Base-by-base conservation (phyloP, 805 yeast species). In the Hanseniaspora mollemarum region DNA sequence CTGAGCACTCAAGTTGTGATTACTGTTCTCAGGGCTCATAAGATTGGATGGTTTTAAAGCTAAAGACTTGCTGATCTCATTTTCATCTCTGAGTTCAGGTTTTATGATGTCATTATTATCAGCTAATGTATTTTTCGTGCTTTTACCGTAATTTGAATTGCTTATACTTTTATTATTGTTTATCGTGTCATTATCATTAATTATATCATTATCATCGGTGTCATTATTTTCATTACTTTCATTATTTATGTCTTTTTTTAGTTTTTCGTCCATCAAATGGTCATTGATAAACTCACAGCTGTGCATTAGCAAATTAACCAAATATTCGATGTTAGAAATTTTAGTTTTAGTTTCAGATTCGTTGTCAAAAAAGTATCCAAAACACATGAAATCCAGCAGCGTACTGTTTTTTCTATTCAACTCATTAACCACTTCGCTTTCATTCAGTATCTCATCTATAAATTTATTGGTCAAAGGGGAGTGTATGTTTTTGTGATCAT, bases 351-450 rank as follows among this genome's bases (percentile, higher is more conserved):
- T 35, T 24, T 21, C 12, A 25, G 53, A 43, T 31, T 54, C 46
- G 7, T 50, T 52, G 24, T 56, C 57, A 55, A 57, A 65, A 49
- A 68, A 64, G 55, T 68, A 70, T 0, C 74, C 74, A 51, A 69
- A 64, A 53, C 79, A 71, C 28, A 78, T 63, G 52, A 78, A 67
- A 58, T 78, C 83, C 15, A 78, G 41, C 33, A 65, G 51, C 15
- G 58, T 59, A 50, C 65, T 66, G 54, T 70, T 69, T 56, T 69
- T 70, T 21, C 62, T 61, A 32, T 65, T 60, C 42, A 72, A 52
- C 49, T 61, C 64, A 46, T 59, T 66, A 43, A 71, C 55, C n/a
- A 71, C 56, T 44, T 64, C 66, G 1, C 67, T 59, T 54, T 71
- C 73, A 43, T 65, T 67, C 31, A 71, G 52, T 1, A 69, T 55